A percentile compares a stretch with the other conserved stretches of the same genome.
Conservation (phyloP, 2,329 filamentous ascomycete species). For the Intubia oerlemansii region DNA sequence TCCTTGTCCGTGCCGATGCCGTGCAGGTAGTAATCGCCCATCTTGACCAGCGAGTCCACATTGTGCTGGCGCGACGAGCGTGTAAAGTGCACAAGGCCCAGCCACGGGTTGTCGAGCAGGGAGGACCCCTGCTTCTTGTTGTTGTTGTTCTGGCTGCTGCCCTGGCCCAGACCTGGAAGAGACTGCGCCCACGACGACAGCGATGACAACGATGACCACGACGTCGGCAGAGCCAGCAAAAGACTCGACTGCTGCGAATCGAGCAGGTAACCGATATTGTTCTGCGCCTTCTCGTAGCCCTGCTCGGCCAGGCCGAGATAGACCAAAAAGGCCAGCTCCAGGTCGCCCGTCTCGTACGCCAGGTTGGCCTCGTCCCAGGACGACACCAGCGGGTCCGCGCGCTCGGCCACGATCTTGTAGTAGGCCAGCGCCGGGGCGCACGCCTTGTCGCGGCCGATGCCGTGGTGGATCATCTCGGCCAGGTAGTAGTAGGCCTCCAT, state of each 20-base stretch:
- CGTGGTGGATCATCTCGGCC: constrained; percentile 66
- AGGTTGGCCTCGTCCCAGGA: constrained; percentile 67
- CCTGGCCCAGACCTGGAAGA: too few species aligned
- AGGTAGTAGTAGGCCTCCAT: constrained; percentile 87
- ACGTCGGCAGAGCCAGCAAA: neutral
- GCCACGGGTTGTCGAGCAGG: constrained; percentile 27
- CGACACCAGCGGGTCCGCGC: constrained; percentile 50
- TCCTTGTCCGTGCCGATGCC: constrained; percentile 56
- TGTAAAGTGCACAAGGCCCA: constrained; percentile 87
- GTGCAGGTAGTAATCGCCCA: constrained; percentile 89
- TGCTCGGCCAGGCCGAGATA: constrained; percentile 83
- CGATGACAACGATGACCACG: neutral
- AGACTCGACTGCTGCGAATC: constrained; percentile 44
- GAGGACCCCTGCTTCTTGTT: constrained; percentile 2
- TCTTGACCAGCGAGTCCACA: constrained; percentile 85
- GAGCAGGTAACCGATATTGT: constrained; percentile 73
- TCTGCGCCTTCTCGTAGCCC: constrained; percentile 74
- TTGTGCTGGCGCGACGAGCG: constrained; percentile 84
- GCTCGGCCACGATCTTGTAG: constrained; percentile 63
- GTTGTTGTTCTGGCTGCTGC: too few species aligned
- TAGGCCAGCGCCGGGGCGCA: constrained; percentile 60
- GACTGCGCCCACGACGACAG: neutral
- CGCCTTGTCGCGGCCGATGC: constrained; percentile 57
- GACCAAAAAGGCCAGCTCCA: constrained; percentile 57
- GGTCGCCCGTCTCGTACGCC: constrained; percentile 59